Evolutionary conservation across 352 stramenopile genomes (phyloP), one percentile per base, ranked within the genome.

Genomic region (Globisporangium canariense): DNA sequence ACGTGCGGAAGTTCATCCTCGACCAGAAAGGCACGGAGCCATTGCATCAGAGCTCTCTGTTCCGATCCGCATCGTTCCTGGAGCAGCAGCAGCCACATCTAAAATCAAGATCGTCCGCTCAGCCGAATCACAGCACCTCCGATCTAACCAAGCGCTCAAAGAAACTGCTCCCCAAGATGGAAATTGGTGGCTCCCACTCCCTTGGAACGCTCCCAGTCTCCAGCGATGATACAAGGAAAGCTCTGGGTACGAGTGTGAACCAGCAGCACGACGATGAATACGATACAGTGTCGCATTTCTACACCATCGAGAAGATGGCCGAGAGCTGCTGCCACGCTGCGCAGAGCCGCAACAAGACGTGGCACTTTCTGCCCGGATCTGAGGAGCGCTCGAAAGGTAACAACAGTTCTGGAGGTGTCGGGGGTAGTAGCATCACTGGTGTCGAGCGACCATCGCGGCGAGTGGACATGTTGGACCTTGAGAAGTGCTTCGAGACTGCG

Each of bases 301-400:
- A 94, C 71, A 88, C 86, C 25, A 71, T 93, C 25, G 83, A 93
- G 62, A 87, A 81, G 41, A 76, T 92, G 66, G 70, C 79, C 1
- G 79, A 86, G 46, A 87, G 74, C 34, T 92, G 81, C 54, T 87
- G 85, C 40, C 83, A 91, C 58, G 83, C 81, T 3, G 77, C 82
- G 4, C 80, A 89, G 47, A 87, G 81, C 56, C 79, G 82, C 56
- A 81, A 80, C 71, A 88, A 87, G 57, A 93, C 79, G 7, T 93
- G 86, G 86, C 67, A 90, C 28, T 90, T 91, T 20, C 64, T 91
- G 0, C 83, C 81, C 0, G 81, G 83, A 0, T 81, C 79, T 0
- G 79, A 89, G 9, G 81, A 90, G 58, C 69, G 81, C 0, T 81
- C 76, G 0, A 89, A 88, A 60, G 67, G 74, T 18, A 86, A 62